These are phyloP conservation scores for Boletellus deceptivus DNA, from an alignment of 1,284 basidiomycete genomes.

Conservation along the genomic window DNA sequence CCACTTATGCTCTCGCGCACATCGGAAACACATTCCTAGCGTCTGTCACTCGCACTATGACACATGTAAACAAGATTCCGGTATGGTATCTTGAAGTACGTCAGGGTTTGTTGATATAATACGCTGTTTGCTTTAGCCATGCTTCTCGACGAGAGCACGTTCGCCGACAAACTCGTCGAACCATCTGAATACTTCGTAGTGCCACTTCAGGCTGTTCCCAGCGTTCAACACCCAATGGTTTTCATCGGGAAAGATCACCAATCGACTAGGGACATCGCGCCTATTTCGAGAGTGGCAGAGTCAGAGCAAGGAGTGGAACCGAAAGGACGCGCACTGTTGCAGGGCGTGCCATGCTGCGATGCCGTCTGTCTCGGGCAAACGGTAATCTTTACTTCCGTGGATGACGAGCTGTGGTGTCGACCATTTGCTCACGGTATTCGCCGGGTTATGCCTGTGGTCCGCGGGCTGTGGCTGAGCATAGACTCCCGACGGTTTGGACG, in stretches of 20 bases:
- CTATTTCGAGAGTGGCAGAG: constrained; percentile 38
- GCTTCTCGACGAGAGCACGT: constrained; percentile 4
- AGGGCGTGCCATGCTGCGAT: constrained; percentile 80
- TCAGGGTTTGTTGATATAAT: not conserved
- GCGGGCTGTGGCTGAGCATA: not conserved
- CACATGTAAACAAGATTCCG: constrained; percentile 8
- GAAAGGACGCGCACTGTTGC: constrained; percentile 59
- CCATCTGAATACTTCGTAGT: constrained; percentile 88
- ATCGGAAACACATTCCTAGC: constrained; percentile 8
- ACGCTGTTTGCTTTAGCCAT: constrained; percentile 13
- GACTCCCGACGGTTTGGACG: not conserved
- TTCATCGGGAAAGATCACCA: constrained; percentile 90
- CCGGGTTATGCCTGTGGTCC: constrained; percentile 58
- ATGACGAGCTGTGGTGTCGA: constrained; percentile 81
- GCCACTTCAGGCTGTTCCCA: constrained; percentile 81
- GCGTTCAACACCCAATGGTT: constrained; percentile 88
- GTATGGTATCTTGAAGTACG: not conserved
- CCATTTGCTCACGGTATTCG: constrained; percentile 82
- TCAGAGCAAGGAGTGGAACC: not conserved
- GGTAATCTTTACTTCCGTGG: constrained; percentile 85
- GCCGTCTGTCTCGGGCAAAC: constrained; percentile 80
- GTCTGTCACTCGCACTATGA: constrained; percentile 1
- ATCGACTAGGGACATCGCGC: constrained; percentile 71
- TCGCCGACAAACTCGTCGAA: constrained; percentile 70
- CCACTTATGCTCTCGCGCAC: constrained; percentile 5